Conservation (phyloP, 2,329 filamentous ascomycete species). For the Stemphylium beticola region DNA sequence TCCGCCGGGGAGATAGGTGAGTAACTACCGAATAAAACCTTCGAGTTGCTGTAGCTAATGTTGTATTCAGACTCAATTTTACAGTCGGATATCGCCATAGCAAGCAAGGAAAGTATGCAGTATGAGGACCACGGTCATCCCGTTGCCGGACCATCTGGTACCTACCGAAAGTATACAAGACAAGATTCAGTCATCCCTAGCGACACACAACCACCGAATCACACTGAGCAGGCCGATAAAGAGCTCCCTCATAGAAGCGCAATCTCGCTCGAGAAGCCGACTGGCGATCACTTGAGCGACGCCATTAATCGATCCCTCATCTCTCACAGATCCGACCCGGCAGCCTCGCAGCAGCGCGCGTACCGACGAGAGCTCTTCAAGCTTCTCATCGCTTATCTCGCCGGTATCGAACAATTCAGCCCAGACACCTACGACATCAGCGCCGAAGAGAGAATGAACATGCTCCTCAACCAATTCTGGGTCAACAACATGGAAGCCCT, state of each 20-base stretch:
- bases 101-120: not conserved
- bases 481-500: not conserved
- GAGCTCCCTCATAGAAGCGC: not conserved
- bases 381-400: constrained; percentile 8
- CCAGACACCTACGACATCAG: not conserved
- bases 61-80: not conserved
- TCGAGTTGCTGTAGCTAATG: not conserved
- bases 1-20: constrained; percentile 6
- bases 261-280: not conserved
- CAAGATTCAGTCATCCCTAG: constrained; percentile 17
- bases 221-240: not conserved
- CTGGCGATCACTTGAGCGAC: not conserved
- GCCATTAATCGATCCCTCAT: not conserved
- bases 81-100: not conserved
- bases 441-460: constrained; percentile 17
- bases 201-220: constrained; percentile 1
- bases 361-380: constrained; percentile 16
- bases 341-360: not conserved
- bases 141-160: constrained; percentile 19
- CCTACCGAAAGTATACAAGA: constrained; percentile 7
- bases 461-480: constrained; percentile 13
- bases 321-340: not conserved
- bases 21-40: not conserved
- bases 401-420: constrained; percentile 13
- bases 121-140: not conserved